Evolutionary conservation across 2,329 filamentous ascomycete species (phyloP).

Genomic region (Penicillium sp.): DNA sequence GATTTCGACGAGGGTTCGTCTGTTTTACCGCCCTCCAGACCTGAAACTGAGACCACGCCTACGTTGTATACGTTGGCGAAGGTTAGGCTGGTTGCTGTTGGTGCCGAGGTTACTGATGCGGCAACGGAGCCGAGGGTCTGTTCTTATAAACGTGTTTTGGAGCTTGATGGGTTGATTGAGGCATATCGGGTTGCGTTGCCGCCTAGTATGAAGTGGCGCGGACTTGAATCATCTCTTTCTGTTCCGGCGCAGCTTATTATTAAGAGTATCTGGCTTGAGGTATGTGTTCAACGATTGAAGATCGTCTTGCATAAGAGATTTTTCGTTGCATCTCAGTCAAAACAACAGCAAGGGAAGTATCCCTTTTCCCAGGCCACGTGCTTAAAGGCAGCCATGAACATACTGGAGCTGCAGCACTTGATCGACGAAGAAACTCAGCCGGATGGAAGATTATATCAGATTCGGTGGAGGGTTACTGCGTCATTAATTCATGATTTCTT

Average conservation of each 20-base stretch:
- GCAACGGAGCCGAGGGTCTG: neutral
- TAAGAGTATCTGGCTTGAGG: neutral
- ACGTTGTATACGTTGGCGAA: conserved; percentile 20
- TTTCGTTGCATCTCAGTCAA: neutral
- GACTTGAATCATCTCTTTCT: neutral
- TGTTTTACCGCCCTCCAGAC: conserved; percentile 53
- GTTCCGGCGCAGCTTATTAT: neutral
- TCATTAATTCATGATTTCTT: neutral
- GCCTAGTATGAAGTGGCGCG: neutral
- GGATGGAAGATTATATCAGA: neutral
- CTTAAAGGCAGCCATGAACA: neutral
- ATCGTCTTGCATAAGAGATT: neutral
- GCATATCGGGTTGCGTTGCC: neutral
- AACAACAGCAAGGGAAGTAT: neutral
- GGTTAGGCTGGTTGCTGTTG: neutral
- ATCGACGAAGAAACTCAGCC: neutral
- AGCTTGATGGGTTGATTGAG: neutral
- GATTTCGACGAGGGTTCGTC: conserved; percentile 55
- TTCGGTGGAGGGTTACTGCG: neutral
- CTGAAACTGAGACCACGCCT: conserved; percentile 45
- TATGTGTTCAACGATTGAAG: neutral
- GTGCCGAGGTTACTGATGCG: neutral
- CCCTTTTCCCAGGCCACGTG: neutral
- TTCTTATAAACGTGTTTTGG: neutral
- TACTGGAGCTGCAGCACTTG: neutral